These are phyloP conservation scores for Pythium diclinum DNA, from an alignment of 352 stramenopile species.

Conservation along the genomic window DNA sequence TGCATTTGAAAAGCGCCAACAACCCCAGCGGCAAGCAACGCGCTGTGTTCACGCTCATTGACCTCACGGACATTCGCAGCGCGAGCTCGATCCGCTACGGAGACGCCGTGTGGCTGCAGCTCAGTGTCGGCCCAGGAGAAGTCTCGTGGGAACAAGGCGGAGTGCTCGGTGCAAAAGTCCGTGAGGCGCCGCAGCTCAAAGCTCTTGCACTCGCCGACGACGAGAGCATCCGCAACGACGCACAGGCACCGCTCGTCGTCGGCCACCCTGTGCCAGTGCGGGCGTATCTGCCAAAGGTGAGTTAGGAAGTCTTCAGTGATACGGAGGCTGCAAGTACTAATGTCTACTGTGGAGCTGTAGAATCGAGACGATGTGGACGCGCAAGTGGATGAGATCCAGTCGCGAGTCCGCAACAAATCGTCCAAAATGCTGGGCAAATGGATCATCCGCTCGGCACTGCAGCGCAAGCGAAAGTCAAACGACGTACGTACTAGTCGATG, in stretches of 20 bases:
- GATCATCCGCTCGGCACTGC: conserved; percentile 67
- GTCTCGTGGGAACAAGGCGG: conserved; percentile 70
- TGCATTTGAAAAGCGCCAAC: conserved; percentile 40
- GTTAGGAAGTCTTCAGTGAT: neutral
- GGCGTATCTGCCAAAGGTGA: conserved; percentile 72
- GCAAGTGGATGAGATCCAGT: conserved; percentile 79
- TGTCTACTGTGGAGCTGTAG: conserved; percentile 21
- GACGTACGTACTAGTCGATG: conserved; percentile 36
- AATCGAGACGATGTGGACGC: conserved; percentile 65
- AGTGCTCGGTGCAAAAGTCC: conserved; percentile 70
- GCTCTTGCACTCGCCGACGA: conserved; percentile 50
- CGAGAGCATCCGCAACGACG: conserved; percentile 43
- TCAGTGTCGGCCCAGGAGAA: conserved; percentile 64
- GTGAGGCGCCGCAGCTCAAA: conserved; percentile 66
- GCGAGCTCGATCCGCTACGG: conserved; percentile 68
- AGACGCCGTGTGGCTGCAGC: conserved; percentile 73
- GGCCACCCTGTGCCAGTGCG: conserved; percentile 58
- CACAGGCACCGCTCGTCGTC: conserved; percentile 43
- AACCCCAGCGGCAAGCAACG: conserved; percentile 52
- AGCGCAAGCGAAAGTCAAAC: conserved; percentile 34
- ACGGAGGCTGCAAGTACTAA: neutral
- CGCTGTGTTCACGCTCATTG: conserved; percentile 66
- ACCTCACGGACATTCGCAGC: conserved; percentile 62
- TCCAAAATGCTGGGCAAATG: conserved; percentile 75
- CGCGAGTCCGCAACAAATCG: conserved; percentile 71